Evolutionary conservation across 1,284 basidiomycete species (phyloP).

Genomic region (Ceratorhiza oryzae-sativae): DNA sequence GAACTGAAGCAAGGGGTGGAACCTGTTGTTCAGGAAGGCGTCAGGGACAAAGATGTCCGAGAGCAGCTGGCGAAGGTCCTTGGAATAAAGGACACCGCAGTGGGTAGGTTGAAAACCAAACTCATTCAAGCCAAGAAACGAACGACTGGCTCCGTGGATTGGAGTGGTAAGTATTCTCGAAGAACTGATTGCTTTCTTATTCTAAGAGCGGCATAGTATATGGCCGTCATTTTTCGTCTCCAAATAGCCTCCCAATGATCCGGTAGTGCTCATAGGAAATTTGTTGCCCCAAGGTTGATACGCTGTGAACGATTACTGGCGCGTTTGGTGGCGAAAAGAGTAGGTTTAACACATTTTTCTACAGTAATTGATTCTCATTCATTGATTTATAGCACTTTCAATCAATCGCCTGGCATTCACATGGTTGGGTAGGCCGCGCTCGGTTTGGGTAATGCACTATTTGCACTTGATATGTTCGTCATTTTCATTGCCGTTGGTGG

Average conservation of each 20-base stretch:
- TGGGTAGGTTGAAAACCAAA: conserved; percentile 67
- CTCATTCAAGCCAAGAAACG: conserved; percentile 70
- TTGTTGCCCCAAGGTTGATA: conserved; percentile 19
- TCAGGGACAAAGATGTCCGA: conserved; percentile 34
- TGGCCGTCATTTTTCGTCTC: conserved; percentile 16
- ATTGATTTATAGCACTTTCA: conserved; percentile 54
- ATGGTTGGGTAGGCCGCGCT: conserved; percentile 45
- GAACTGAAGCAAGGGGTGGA: conserved; percentile 21
- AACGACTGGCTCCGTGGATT: conserved; percentile 68
- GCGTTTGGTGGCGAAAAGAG: conserved; percentile 29
- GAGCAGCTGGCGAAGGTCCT: background rate
- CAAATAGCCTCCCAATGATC: conserved; percentile 4
- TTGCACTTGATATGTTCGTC: conserved; percentile 66
- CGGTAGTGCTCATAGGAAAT: conserved; percentile 17
- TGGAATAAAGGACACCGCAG: conserved; percentile 46
- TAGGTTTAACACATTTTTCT: background rate
- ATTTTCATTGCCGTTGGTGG: conserved; percentile 42
- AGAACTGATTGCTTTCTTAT: no score
- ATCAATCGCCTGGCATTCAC: conserved; percentile 65
- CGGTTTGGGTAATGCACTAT: conserved; percentile 54
- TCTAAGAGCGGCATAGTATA: background rate
- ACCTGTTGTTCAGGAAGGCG: conserved; percentile 31
- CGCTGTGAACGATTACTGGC: conserved; percentile 24
- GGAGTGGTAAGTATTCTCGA: conserved; percentile 56
- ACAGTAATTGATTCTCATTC: background rate